These are phyloP conservation scores for Puya raimondii DNA, from an alignment of 176 grass and related monocot genomes.

Conservation along the genomic window DNA sequence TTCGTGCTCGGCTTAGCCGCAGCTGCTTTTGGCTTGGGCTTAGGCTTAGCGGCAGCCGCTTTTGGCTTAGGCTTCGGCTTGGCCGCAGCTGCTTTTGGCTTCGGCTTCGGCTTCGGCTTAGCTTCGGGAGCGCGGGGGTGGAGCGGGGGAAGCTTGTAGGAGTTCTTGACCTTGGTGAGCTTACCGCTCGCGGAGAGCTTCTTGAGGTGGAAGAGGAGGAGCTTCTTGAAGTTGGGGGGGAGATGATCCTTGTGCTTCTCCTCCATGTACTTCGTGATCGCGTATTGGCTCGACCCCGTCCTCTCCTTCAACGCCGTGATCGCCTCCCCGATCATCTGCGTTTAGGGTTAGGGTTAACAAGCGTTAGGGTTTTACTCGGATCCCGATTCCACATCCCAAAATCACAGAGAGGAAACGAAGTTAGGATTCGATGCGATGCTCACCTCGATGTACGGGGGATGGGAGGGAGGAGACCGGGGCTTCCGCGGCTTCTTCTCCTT, in stretches of 20 bases:
- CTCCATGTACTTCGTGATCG: constrained; percentile 64
- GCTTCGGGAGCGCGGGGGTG: constrained; percentile 4
- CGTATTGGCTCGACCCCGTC: constrained; percentile 50
- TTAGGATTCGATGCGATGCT: neutral
- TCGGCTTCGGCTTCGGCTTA: neutral
- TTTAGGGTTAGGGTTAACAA: neutral
- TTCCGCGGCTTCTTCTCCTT: constrained; percentile 9
- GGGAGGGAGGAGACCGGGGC: constrained; percentile 1
- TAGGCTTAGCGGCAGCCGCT: neutral
- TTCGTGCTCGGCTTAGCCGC: neutral
- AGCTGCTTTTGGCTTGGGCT: neutral
- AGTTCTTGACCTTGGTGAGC: constrained; percentile 62
- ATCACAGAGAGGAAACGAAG: neutral
- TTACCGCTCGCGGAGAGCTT: constrained; percentile 54
- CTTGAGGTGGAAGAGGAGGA: constrained; percentile 44
- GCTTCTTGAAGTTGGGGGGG: constrained; percentile 47
- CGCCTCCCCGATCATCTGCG: constrained; percentile 67
- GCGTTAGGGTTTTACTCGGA: neutral
- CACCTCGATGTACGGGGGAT: constrained; percentile 17
- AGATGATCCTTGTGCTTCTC: constrained; percentile 56
- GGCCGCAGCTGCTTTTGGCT: neutral
- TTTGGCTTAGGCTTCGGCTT: neutral
- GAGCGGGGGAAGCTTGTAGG: constrained; percentile 40
- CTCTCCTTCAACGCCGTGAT: constrained; percentile 54
- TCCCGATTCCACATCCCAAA: neutral